Evolutionary conservation across 371 early-diverging fungal genomes (phyloP).

Genomic region (Mucor circinelloides): DNA sequence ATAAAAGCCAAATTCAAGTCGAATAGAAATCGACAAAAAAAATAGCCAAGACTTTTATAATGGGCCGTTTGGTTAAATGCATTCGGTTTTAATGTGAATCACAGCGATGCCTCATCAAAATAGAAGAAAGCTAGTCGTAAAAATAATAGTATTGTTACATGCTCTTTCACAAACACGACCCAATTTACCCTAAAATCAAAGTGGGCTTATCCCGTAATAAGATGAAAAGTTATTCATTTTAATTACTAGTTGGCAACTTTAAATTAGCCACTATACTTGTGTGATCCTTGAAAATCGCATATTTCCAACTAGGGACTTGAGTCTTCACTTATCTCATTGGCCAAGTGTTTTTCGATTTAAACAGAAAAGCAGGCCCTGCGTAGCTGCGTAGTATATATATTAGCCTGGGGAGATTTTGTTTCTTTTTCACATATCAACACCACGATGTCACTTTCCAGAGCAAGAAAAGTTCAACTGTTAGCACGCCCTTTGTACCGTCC

Average conservation of each 20-base stretch:
- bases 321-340: neutral
- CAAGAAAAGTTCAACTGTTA: neutral
- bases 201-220: too few species aligned
- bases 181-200: too few species aligned
- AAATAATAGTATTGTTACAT: neutral
- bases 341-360: neutral
- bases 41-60: neutral
- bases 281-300: neutral
- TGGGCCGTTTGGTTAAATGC: neutral
- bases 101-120: neutral
- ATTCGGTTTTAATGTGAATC: neutral
- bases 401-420: neutral
- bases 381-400: neutral
- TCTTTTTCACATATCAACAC: neutral
- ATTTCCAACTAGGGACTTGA: too few species aligned
- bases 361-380: neutral
- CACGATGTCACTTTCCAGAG: constrained; percentile 2
- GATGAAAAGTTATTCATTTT: too few species aligned
- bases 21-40: too few species aligned
- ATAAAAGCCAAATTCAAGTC: too few species aligned
- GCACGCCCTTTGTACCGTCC: neutral
- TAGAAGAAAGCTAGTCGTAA: neutral
- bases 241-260: neutral
- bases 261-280: neutral
- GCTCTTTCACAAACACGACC: too few species aligned